These are phyloP conservation scores for Urtica urens DNA, from an alignment of 306 rosid genomes.

Conservation along the genomic window DNA sequence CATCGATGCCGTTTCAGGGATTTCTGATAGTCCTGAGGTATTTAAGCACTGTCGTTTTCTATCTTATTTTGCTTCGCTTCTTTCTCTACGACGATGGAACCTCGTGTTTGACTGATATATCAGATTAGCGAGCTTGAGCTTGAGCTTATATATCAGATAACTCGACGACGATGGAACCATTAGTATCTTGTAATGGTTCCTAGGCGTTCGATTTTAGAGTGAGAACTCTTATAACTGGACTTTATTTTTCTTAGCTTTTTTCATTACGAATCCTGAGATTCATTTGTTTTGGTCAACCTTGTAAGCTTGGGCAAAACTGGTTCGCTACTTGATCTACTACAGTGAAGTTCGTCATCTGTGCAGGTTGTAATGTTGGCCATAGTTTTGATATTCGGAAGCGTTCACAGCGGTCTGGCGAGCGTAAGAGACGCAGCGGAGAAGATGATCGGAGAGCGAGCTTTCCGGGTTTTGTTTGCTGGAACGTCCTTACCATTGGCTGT, in stretches of 20 bases:
- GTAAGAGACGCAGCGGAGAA: conserved; percentile 74
- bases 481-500: conserved; percentile 80
- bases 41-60: no score
- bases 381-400: conserved; percentile 53
- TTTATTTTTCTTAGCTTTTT: no score
- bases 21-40: conserved; percentile 78
- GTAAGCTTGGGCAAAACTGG: neutral
- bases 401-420: conserved; percentile 87
- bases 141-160: no score
- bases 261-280: no score
- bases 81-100: neutral
- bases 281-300: neutral
- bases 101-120: neutral
- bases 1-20: conserved; percentile 45
- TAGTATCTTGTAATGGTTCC: no score
- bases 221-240: no score
- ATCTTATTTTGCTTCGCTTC: neutral
- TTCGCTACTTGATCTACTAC: conserved; percentile 9
- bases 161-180: no score
- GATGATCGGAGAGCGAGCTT: conserved; percentile 75
- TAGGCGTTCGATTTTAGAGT: no score
- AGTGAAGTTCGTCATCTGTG: no score
- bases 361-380: conserved; percentile 78
- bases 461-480: conserved; percentile 92
- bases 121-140: no score